phyloP scores from a whole-genome alignment of 805 yeast genomes.

The Allodekkera sacchari region DNA sequence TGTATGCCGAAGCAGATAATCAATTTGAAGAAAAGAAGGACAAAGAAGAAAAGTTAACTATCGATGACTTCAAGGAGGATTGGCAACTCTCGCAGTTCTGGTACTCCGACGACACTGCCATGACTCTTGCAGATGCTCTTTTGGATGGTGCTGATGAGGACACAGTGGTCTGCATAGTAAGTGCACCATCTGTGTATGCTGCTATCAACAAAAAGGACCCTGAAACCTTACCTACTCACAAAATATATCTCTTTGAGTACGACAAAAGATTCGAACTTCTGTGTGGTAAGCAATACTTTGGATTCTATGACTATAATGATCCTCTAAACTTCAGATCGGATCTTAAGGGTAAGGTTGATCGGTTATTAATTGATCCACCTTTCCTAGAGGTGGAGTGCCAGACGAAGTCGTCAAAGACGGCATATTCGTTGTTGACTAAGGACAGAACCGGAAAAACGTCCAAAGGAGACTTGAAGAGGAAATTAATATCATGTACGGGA shows the following conservation, averaged over 20 bases:
- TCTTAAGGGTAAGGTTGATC: constrained; percentile 54
- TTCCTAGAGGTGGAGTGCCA: constrained; percentile 80
- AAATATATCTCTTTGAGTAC: constrained; percentile 69
- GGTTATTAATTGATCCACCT: constrained; percentile 76
- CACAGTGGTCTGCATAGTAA: constrained; percentile 66
- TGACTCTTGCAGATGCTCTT: constrained; percentile 56
- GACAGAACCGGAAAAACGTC: constrained; percentile 32
- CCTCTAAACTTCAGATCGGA: constrained; percentile 56
- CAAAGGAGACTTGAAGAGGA: constrained; percentile 33
- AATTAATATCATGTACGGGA: constrained; percentile 76
- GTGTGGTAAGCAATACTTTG: constrained; percentile 61
- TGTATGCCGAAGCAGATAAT: constrained; percentile 52
- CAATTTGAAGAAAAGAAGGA: constrained; percentile 30
- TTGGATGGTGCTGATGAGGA: constrained; percentile 67
- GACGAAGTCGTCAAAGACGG: constrained; percentile 56
- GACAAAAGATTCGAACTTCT: constrained; percentile 70
- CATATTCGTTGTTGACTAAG: constrained; percentile 43
- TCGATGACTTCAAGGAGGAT: constrained; percentile 77
- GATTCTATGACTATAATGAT: constrained; percentile 63
- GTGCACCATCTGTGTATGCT: constrained; percentile 91
- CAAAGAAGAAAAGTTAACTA: constrained; percentile 21
- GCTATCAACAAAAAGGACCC: constrained; percentile 53
- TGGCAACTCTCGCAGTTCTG: constrained; percentile 95
- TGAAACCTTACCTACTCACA: constrained; percentile 49
- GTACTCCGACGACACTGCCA: constrained; percentile 73